Percentiles rank a stretch among this genome's conserved stretches.
Evolutionary conservation across 2,329 filamentous ascomycete species (phyloP).

Genomic region (Amesomyces nigricolor): DNA sequence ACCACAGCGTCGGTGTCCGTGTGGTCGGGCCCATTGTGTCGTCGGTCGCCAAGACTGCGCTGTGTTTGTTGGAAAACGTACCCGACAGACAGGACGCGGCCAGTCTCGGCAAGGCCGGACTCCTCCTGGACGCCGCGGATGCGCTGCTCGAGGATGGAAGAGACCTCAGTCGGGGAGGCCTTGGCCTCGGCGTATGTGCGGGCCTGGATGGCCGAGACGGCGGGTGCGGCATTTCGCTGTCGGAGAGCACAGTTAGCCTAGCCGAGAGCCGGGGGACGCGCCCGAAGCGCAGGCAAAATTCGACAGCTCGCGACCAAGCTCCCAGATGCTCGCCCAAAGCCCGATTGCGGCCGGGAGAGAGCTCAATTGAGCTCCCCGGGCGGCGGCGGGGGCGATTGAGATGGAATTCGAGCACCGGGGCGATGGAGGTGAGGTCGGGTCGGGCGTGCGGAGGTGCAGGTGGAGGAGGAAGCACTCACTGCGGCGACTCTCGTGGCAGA

Average conservation of each 20-base stretch:
- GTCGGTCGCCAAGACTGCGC: slow-evolving; percentile 18
- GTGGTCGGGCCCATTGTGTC: background rate
- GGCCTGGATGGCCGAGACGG: slow-evolving; percentile 63
- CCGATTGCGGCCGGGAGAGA: slow-evolving; percentile 29
- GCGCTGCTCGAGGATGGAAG: slow-evolving; percentile 98
- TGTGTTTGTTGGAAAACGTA: slow-evolving; percentile 51
- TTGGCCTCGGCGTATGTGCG: slow-evolving; percentile 93
- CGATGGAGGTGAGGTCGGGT: slow-evolving; percentile 42
- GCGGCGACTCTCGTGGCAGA: slow-evolving; percentile 84
- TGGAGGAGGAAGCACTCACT: slow-evolving; percentile 59
- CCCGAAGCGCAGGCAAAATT: slow-evolving; percentile 26
- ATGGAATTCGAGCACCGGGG: slow-evolving; percentile 36
- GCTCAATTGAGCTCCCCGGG: slow-evolving; percentile 36
- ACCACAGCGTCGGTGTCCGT: background rate
- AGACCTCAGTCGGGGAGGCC: slow-evolving; percentile 95
- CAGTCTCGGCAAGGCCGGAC: slow-evolving; percentile 92
- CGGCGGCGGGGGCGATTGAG: slow-evolving; percentile 30
- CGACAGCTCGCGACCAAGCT: slow-evolving; percentile 36
- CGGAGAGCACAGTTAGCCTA: slow-evolving; percentile 37
- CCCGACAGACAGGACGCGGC: slow-evolving; percentile 97
- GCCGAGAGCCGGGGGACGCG: slow-evolving; percentile 23
- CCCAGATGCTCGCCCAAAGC: slow-evolving; percentile 31
- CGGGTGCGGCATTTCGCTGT: slow-evolving; percentile 83
- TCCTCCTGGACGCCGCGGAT: slow-evolving; percentile 99
- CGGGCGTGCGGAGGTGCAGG: slow-evolving; percentile 36